A percentile compares a stretch with the other conserved stretches of the same genome.
phyloP scores from a whole-genome alignment of 345 rosid species.

The Eucalyptus rudis region DNA sequence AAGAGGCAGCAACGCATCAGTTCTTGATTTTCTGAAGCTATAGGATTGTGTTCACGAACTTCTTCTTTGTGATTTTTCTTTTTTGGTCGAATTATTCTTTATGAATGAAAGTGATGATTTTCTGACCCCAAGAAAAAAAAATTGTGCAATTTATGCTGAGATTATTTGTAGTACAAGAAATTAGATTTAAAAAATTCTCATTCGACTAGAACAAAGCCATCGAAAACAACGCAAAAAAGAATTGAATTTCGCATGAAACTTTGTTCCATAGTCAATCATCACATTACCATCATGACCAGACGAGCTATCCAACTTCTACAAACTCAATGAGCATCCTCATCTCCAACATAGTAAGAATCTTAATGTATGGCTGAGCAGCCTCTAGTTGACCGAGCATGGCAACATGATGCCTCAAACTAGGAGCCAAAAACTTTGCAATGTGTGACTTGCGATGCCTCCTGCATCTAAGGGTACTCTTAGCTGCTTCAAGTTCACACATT shows the following conservation, averaged over 20 bases:
- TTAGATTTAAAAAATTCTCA: background rate
- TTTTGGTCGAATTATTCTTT: no score
- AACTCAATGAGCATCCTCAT: background rate
- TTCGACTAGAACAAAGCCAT: background rate
- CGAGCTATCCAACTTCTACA: background rate
- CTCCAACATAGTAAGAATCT: background rate
- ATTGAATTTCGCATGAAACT: accelerated
- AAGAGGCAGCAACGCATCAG: background rate
- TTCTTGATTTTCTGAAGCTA: background rate
- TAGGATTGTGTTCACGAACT: no score
- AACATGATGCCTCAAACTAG: background rate
- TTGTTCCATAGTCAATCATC: background rate
- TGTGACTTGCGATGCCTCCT: background rate
- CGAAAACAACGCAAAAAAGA: background rate
- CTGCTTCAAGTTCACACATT: background rate
- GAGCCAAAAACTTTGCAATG: background rate
- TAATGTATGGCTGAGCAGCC: background rate
- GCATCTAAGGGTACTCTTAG: background rate
- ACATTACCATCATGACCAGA: background rate
- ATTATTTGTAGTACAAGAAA: background rate
- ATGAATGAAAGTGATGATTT: background rate
- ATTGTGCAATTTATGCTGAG: background rate
- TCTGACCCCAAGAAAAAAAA: no score
- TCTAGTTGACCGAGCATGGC: background rate
- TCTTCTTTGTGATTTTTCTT: no score